Base-by-base conservation (phyloP, 768 basidiomycete species). In the Kwoniella heveanensis region DNA sequence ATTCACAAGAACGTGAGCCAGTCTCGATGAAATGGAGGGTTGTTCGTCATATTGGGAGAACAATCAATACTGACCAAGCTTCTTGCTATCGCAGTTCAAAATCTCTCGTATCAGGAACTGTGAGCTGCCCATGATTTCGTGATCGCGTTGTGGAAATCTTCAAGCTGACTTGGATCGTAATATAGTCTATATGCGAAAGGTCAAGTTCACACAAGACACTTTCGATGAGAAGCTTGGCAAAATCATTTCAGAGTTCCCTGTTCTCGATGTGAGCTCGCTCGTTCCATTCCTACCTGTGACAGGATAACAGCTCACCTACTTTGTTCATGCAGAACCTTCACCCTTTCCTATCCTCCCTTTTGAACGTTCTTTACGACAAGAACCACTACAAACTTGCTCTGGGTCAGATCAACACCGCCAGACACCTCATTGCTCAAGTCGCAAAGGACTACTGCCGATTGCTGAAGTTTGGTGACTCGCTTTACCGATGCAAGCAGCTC, bases 331-430 rank as follows among this genome's bases (percentile, higher is more conserved):
- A 87, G 84, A 95, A 98, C 78, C 84, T 99, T 10, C 96, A 99
- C 80, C 96, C 96, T 1, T 99, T 98, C 84, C 84, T 98, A 19
- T 86, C 92, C 1, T 94, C 93, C 1, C 84, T 99, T 19, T 88
- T 99, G 86, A 99, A 99, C 81, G 96, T 99, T 17, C 86, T 99
- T 46, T 99, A 99, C 81, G 96, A 99, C 85, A 98, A 98, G 83
- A 97, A 97, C 78, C 95, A 99, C 79, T 97, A 97, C 86, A 98
- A 98, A 82, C 90, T 99, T 56, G 96, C 96, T 2, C 84, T 99
- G 48, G 95, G 96, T 64, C 96, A 99, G 78, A 86, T 99, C 63
- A 89, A 95, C 68, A 99, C 96, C 1, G 91, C 91, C 1, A 85
- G 90, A 39, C 96, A 99, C 85, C 84, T 99, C 54, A 96, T 98